phyloP scores from a whole-genome alignment of 345 rosid genomes.

The Citrus medica region DNA sequence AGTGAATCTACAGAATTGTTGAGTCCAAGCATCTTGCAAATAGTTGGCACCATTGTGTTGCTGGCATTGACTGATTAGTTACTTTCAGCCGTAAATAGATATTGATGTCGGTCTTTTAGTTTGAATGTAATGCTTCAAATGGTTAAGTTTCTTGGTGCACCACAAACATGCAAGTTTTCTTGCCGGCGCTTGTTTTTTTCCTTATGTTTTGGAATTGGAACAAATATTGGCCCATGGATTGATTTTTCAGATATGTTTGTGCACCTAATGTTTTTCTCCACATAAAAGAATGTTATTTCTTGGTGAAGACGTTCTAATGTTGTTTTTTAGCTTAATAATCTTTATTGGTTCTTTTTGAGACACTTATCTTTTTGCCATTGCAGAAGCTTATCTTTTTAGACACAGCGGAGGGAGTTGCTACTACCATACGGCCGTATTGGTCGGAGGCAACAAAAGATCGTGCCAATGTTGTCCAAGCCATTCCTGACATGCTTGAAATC shows the following conservation, averaged over 20 bases:
- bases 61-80: background rate
- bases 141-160: background rate
- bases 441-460: constrained; percentile 62
- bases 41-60: background rate
- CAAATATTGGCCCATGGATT: background rate
- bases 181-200: background rate
- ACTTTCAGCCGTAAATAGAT: background rate
- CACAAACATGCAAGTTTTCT: background rate
- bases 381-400: constrained; percentile 80
- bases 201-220: background rate
- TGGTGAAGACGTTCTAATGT: background rate
- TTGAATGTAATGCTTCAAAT: background rate
- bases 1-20: background rate
- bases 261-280: background rate
- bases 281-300: background rate
- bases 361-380: constrained; percentile 18
- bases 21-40: background rate
- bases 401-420: constrained; percentile 68
- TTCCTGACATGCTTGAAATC: constrained; percentile 88
- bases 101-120: background rate
- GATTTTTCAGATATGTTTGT: background rate
- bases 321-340: background rate
- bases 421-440: constrained; percentile 76
- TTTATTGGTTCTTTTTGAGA: background rate
- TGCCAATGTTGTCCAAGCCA: constrained; percentile 74